Percentiles rank a stretch among this genome's conserved stretches.
Evolutionary conservation across 2,329 filamentous ascomycete genomes (phyloP).

Genomic region (Pseudogymnoascus sp.): DNA sequence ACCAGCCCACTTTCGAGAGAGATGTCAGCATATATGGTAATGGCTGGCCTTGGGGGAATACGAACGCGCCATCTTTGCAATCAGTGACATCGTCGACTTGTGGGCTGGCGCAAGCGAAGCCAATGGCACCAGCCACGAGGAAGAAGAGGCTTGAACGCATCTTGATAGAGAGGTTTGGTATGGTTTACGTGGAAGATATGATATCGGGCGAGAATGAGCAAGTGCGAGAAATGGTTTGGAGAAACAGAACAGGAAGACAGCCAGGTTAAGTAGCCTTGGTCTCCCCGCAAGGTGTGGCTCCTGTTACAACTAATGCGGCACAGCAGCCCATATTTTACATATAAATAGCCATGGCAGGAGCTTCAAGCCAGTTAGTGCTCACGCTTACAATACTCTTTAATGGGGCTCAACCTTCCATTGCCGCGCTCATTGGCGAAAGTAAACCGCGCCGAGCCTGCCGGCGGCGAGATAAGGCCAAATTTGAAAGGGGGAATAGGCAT

Average conservation of each 20-base stretch:
- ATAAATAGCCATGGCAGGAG: neutral
- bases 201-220: neutral
- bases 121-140: neutral
- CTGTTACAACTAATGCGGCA: neutral
- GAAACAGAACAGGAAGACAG: neutral
- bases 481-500: neutral
- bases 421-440: neutral
- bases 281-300: neutral
- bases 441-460: neutral
- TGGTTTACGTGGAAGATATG: neutral
- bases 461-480: neutral
- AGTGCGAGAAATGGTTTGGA: neutral
- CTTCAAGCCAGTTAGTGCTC: neutral
- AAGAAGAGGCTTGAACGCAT: neutral
- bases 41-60: neutral
- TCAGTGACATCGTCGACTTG: neutral
- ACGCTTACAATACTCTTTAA: neutral
- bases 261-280: neutral
- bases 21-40: neutral
- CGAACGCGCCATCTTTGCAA: slow-evolving; percentile 1
- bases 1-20: neutral
- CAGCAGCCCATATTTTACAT: neutral
- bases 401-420: neutral
- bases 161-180: neutral
- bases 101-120: neutral